Evolutionary conservation across 768 basidiomycete species (phyloP), one percentile per base, ranked within the genome.

Genomic region (Phlegmacium glaucopus): DNA sequence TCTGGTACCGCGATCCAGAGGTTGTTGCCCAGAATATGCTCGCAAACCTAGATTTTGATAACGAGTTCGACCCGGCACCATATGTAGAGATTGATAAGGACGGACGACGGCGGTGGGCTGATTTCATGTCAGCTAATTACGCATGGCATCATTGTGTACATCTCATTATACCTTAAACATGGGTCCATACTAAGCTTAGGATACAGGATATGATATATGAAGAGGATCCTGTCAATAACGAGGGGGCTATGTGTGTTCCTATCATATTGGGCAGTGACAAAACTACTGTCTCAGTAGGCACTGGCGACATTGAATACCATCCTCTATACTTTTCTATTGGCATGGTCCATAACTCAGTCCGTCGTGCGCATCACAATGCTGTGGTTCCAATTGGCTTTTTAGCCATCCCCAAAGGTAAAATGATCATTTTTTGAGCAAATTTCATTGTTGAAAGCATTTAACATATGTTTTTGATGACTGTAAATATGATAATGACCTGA

Each of bases 71-170:
- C 45, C 59, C 54, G 39, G 52, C 55, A 4, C 67, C 71, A 0
- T 62, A 64, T 34, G 49, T 57, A 9, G 59, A 61, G 5, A 52
- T 55, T 29, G 61, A 63, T 12, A 38, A 44, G 1, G 39, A 58
- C 8, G 64, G 60, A 0, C 55, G 61, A 15, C 50, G 64, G 0
- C 58, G 51, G 4, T 71, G 54, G 44, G 34, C 29, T 3, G 58
- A 75, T 54, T 52, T 76, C 13, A 72, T 75, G 68, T 72, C 70
- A 0, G 74, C 68, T 3, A 57, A 70, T 27, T 75, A 61, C 56
- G 67, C 67, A 4, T 76, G 69, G 70, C 44, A 55, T 6, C 71
- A 77, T 40, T 66, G 63, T 4, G 71, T 73, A 57, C 6, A 61
- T 63, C 13, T 9, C 45, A 39, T 37, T 52, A 50, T 39, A 27